These are phyloP conservation scores for Akanthomyces dipterigenus DNA, from an alignment of 2,329 filamentous ascomycete species.

Conservation along the genomic window DNA sequence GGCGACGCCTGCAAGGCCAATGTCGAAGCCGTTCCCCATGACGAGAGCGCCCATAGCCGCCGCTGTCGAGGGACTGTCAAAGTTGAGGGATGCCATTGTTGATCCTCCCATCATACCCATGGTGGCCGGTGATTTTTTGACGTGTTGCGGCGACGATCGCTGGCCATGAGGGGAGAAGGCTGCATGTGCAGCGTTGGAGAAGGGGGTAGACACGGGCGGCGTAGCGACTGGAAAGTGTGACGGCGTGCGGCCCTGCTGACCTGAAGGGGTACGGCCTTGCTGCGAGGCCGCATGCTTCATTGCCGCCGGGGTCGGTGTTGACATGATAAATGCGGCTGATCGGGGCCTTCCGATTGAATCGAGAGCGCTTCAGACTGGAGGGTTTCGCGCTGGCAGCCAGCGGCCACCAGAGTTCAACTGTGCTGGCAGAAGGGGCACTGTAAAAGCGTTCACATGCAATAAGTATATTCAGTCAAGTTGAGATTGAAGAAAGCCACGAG, in stretches of 20 bases:
- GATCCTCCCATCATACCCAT: conserved; percentile 42
- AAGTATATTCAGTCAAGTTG: not conserved
- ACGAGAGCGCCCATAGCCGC: conserved; percentile 53
- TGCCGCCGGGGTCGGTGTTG: conserved; percentile 45
- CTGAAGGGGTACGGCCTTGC: conserved; percentile 39
- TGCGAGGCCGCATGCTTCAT: conserved; percentile 40
- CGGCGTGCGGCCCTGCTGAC: conserved; percentile 42
- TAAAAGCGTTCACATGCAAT: not conserved
- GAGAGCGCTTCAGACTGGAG: not conserved
- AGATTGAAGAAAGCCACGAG: not conserved
- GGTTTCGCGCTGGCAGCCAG: not conserved
- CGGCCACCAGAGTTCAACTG: not conserved
- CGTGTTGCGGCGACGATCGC: conserved; percentile 56
- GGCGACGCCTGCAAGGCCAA: conserved; percentile 44
- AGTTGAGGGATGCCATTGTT: conserved; percentile 43
- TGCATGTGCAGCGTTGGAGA: conserved; percentile 51
- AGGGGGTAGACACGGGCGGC: conserved; percentile 61
- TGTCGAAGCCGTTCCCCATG: conserved; percentile 44
- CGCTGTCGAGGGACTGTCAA: conserved; percentile 58
- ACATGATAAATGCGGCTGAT: conserved; percentile 27
- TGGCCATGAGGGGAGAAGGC: conserved; percentile 53
- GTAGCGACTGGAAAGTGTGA: conserved; percentile 50
- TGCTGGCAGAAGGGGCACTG: not conserved
- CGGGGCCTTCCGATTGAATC: not conserved
- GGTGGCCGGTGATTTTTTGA: conserved; percentile 57